Evolutionary conservation across 345 rosid species (phyloP).

Genomic region (Acer campestre): DNA sequence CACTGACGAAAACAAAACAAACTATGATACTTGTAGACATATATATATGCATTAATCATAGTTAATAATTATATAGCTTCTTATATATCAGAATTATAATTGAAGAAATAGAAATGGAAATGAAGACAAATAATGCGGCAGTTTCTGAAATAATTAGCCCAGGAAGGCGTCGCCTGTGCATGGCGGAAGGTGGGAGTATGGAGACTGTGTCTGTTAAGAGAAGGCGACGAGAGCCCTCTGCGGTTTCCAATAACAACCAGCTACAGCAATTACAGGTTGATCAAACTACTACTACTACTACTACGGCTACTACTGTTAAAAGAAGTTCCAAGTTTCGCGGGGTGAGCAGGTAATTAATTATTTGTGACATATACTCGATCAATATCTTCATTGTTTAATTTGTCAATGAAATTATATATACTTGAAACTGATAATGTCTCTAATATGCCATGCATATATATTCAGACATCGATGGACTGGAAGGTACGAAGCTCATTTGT

Average conservation of each 20-base stretch:
- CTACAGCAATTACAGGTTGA: constrained; percentile 4
- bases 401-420: background rate
- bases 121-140: constrained; percentile 14
- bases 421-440: constrained; percentile 1
- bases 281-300: constrained; percentile 13
- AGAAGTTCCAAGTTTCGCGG: constrained; percentile 53
- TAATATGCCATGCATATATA: background rate
- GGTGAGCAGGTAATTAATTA: constrained; percentile 38
- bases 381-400: background rate
- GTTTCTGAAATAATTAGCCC: constrained; percentile 15
- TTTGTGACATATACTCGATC: background rate
- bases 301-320: constrained; percentile 31
- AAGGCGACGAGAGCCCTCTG: constrained; percentile 31
- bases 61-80: background rate
- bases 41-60: no score
- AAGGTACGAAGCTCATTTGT: constrained; percentile 48
- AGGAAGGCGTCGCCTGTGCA: constrained; percentile 8
- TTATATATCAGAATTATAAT: background rate
- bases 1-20: constrained; percentile 4
- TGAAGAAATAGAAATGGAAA: constrained; percentile 8
- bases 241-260: constrained; percentile 14
- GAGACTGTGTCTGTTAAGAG: constrained; percentile 33
- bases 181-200: constrained; percentile 19
- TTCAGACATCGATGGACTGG: constrained; percentile 49
- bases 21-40: background rate